Base-by-base conservation (phyloP, 2,329 filamentous ascomycete genomes). In the Tolypocladium cylindrosporum region DNA sequence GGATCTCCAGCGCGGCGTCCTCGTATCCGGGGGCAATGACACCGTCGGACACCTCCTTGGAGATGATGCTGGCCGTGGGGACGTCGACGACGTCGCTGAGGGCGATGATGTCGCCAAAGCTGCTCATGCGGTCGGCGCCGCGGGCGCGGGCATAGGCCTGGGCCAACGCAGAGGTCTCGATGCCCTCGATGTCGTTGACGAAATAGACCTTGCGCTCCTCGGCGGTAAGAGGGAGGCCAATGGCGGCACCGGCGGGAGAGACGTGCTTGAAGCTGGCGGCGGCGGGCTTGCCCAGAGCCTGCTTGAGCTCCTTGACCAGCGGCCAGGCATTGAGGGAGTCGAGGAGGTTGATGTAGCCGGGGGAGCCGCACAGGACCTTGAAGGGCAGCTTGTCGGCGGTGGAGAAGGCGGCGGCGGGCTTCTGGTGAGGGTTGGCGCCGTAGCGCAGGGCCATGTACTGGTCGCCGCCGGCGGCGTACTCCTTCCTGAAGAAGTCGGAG, bases 221-320 rank as follows among this genome's bases (percentile, higher is more conserved):
- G 45, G 89, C 85, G 63, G 79, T 90, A 63, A 99, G 82, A 27
- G 91, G 90, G 8, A 94, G 86, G 64, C 92, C 94, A 68, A 99
- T 94, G 64, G 94, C 93, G 59, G 93, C 94, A 69, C 94, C 94
- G 50, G 94, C 94, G 24, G 94, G 94, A 11, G 94, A 99, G 62
- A 97, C 94, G 73, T 99, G 94, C 85, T 97, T 99, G 86, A 99
- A 99, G 72, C 91, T 96, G 62, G 94, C 93, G 37, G 94, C 94
- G 57, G 94, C 94, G 40, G 94, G 90, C 73, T 88, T 87, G 65
- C 88, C 87, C 27, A 97, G 85, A 27, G 93, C 91, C 66, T 88
- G 79, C 80, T 91, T 95, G 68, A 99, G 84, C 78, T 99, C 94
- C 81, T 96, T 96, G 59, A 99, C 94, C 60, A 99, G 79, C 8